phyloP scores from a whole-genome alignment of 192 early-diverging fungal species.

The Entomortierella parvispora region DNA sequence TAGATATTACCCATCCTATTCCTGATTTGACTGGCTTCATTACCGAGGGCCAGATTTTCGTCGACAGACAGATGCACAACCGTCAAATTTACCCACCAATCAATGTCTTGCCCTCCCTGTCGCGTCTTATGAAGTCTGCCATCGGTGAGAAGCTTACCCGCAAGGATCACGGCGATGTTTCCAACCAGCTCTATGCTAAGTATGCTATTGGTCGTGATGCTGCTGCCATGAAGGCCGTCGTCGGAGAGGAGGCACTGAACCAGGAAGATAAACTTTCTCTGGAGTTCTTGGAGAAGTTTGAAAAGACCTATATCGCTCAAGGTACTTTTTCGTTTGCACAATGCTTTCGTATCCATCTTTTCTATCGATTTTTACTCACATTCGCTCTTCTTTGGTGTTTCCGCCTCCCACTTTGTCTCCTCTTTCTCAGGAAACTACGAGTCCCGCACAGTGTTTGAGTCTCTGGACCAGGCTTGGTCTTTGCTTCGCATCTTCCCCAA shows the following conservation, averaged over 20 bases:
- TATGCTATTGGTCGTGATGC: conserved; percentile 99
- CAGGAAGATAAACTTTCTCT: conserved; percentile 97
- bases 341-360: too few species aligned
- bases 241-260: conserved; percentile 98
- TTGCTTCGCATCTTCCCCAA: conserved; percentile 99
- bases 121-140: conserved; percentile 99
- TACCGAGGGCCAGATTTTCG: conserved; percentile 99
- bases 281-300: conserved; percentile 99
- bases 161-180: conserved; percentile 99
- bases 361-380: too few species aligned
- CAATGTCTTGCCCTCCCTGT: conserved; percentile 98
- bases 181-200: conserved; percentile 99
- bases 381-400: conserved; percentile 14
- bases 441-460: conserved; percentile 96
- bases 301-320: conserved; percentile 97
- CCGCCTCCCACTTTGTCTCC: background rate
- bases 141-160: conserved; percentile 98
- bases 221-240: conserved; percentile 99
- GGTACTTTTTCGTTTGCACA: conserved; percentile 60
- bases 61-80: conserved; percentile 98
- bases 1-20: conserved; percentile 99
- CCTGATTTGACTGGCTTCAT: conserved; percentile 99
- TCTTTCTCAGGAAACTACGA: conserved; percentile 80
- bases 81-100: conserved; percentile 99
- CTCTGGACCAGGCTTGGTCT: conserved; percentile 98